phyloP scores from a whole-genome alignment of 2,329 filamentous ascomycete species.

The Hymenoscyphus fructigenus region DNA sequence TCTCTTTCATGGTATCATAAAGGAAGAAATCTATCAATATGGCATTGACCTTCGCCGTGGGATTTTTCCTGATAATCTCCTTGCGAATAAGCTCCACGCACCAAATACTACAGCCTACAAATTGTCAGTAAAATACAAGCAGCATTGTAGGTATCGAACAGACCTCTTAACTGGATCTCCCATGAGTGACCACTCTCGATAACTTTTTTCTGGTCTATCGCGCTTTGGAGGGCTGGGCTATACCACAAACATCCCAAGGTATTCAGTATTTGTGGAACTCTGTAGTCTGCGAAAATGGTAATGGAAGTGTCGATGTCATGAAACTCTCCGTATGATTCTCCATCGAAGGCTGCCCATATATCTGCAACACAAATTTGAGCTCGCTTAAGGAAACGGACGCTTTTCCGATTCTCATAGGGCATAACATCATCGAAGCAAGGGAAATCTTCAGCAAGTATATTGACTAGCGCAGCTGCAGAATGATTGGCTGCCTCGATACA shows the following conservation, averaged over 20 bases:
- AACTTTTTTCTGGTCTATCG: slow-evolving; percentile 62
- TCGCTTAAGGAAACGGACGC: slow-evolving; percentile 83
- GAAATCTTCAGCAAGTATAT: slow-evolving; percentile 80
- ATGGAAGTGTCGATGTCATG: slow-evolving; percentile 85
- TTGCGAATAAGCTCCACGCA: slow-evolving; percentile 84
- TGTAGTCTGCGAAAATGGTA: slow-evolving; percentile 98
- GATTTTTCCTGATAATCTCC: slow-evolving; percentile 74
- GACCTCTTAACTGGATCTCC: slow-evolving; percentile 85
- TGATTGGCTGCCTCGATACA: slow-evolving; percentile 72
- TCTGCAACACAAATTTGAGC: slow-evolving; percentile 96
- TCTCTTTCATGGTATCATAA: slow-evolving; percentile 89
- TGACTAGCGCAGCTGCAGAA: slow-evolving; percentile 83
- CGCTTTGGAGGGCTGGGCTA: slow-evolving; percentile 72
- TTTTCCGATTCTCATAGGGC: slow-evolving; percentile 67
- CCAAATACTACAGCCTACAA: slow-evolving; percentile 84
- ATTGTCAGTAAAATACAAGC: slow-evolving; percentile 14
- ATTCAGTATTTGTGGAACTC: slow-evolving; percentile 90
- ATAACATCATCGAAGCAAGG: slow-evolving; percentile 82
- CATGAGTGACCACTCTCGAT: slow-evolving; percentile 72
- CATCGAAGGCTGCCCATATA: slow-evolving; percentile 93
- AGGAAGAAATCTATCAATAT: slow-evolving; percentile 96
- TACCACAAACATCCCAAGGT: slow-evolving; percentile 80
- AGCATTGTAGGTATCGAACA: slow-evolving; percentile 25
- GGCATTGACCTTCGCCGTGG: slow-evolving; percentile 74
- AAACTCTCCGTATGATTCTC: slow-evolving; percentile 76